Conservation (phyloP, 2,329 filamentous ascomycete species). For the Fusarium bactridioides region DNA sequence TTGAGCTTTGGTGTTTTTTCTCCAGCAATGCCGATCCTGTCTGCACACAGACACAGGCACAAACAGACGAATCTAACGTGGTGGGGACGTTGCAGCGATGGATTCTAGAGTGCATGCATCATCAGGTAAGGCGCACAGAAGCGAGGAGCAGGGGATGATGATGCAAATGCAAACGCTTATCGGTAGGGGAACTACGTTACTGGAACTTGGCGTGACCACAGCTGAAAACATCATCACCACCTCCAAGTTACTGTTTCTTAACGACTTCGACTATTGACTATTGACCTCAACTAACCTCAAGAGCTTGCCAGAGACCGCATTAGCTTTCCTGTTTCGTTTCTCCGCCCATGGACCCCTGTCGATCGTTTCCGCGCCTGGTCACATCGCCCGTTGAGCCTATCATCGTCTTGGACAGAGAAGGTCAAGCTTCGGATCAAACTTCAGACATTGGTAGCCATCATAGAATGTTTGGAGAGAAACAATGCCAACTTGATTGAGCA, state of each 20-base stretch:
- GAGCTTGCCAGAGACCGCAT: slow-evolving; percentile 1
- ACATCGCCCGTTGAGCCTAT: slow-evolving; percentile 17
- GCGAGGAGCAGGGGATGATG: slow-evolving; percentile 12
- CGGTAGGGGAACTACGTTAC: not conserved
- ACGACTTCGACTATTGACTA: not conserved
- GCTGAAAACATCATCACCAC: slow-evolving; percentile 7
- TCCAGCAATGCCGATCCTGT: not conserved
- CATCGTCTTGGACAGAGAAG: slow-evolving; percentile 10
- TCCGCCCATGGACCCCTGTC: slow-evolving; percentile 27
- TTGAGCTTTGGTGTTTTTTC: not conserved
- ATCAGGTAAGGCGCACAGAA: slow-evolving; percentile 18
- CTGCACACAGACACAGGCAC: not conserved
- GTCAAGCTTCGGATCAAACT: slow-evolving; percentile 16
- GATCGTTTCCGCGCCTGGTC: slow-evolving; percentile 32
- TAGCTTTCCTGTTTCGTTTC: slow-evolving; percentile 39
- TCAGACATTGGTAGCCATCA: not conserved
- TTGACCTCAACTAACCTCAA: not conserved
- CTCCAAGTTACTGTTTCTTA: slow-evolving; percentile 3
- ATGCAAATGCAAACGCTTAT: not conserved
- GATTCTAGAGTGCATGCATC: slow-evolving; percentile 24
- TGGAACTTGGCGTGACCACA: not conserved
- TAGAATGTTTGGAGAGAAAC: not conserved
- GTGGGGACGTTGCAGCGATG: not conserved
- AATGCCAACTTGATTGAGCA: not conserved
- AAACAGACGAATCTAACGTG: not conserved